A percentile compares a stretch with the other conserved stretches of the same genome.
These are phyloP conservation scores for Fusarium liriodendri DNA, from an alignment of 2,329 filamentous ascomycete species.

Conservation along the genomic window DNA sequence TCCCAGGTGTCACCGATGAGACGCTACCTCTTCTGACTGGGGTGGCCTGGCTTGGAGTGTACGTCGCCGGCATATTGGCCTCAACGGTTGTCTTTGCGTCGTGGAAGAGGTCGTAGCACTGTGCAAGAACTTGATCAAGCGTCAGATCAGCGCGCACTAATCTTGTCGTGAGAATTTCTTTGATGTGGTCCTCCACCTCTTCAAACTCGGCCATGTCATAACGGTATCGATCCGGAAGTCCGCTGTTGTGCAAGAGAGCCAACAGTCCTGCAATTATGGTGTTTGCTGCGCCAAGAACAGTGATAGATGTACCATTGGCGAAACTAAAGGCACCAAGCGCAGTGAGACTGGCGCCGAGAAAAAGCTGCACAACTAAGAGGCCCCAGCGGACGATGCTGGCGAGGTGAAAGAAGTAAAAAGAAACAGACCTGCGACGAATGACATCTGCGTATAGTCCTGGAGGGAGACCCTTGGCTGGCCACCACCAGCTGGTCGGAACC, in stretches of 20 bases:
- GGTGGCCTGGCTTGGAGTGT: slow-evolving; percentile 44
- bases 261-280: slow-evolving; percentile 63
- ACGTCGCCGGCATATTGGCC: slow-evolving; percentile 59
- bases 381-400: slow-evolving; percentile 57
- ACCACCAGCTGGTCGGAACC: slow-evolving; percentile 56
- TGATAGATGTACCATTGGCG: slow-evolving; percentile 55
- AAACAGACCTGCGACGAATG: slow-evolving; percentile 57
- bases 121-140: slow-evolving; percentile 59
- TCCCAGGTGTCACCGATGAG: not conserved
- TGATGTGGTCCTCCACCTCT: slow-evolving; percentile 62
- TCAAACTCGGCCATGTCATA: slow-evolving; percentile 62
- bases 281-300: slow-evolving; percentile 61
- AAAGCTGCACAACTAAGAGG: slow-evolving; percentile 61
- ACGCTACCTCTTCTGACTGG: slow-evolving; percentile 17
- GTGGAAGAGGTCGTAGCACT: slow-evolving; percentile 59
- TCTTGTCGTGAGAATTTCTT: slow-evolving; percentile 60
- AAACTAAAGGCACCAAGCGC: slow-evolving; percentile 59
- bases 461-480: slow-evolving; percentile 60
- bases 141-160: slow-evolving; percentile 56
- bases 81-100: slow-evolving; percentile 60
- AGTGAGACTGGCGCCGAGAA: slow-evolving; percentile 61
- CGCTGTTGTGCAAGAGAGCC: slow-evolving; percentile 65
- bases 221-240: slow-evolving; percentile 63
- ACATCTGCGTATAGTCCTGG: slow-evolving; percentile 62
- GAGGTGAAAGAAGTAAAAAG: slow-evolving; percentile 56